Base-by-base conservation (phyloP, 768 basidiomycete genomes). In the Galerina sulciceps region DNA sequence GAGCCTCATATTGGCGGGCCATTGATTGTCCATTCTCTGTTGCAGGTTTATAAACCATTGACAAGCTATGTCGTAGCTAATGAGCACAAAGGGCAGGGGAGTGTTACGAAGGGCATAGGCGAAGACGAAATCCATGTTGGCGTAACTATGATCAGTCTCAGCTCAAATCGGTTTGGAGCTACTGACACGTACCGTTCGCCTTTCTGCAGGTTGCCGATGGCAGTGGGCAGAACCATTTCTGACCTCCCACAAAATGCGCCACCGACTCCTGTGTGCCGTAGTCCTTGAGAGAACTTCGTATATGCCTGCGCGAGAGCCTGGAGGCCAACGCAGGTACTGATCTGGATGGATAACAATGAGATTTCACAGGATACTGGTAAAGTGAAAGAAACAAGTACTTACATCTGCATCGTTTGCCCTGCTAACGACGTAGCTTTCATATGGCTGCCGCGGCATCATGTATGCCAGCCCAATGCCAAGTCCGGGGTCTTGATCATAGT, bases 31-130 rank as follows among this genome's bases (percentile, higher is more conserved):
- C 26, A 70, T 57, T 15, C 69, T 61, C 17, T 31, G 41, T 14
- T 14, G 11, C 10, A 75, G 57, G 13, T 70, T 62, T 36, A 61
- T 59, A 38, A 8, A 62, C 56, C 63, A 74, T 31, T 69, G 68
- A 54, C 73, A 72, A 11, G 59, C 58, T 38, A 74, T 74, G 57
- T 73, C 70, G 58, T 73, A 75, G 9, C 65, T 65, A 35, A 72
- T 51, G 26, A 59, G 47, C 14, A 55, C 43, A 3, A 31, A 36
- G 17, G n/a, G 38, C 8, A 43, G 22, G 13, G 17, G 15, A 4
- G 15, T 18, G 35, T 26, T 26, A 3, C 41, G 46, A 18, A 59
- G 36, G 3, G 52, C 10, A 45, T 55, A 35, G 6, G 62, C 60
- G 14, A 68, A 54, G 18, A 70, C 55, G 36, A 67, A 71, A 45